A percentile compares a stretch with the other conserved stretches of the same genome.
phyloP scores from a whole-genome alignment of 352 stramenopile genomes.

The Phytophthora boehmeriae region DNA sequence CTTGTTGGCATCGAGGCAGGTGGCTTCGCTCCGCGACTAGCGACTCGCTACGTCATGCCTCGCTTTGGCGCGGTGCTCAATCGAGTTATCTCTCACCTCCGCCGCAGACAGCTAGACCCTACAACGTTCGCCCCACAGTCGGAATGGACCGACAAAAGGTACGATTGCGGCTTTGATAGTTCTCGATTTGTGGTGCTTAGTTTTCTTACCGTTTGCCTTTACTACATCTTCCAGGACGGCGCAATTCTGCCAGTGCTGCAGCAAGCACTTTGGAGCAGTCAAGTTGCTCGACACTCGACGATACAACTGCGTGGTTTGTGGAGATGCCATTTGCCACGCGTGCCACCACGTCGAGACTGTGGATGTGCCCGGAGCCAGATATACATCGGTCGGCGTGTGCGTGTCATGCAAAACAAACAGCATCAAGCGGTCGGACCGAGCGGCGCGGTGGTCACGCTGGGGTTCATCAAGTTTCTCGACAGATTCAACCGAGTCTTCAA shows the following conservation, averaged over 20 bases:
- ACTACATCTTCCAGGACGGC: conserved; percentile 5
- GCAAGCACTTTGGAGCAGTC: conserved; percentile 39
- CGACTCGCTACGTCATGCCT: conserved; percentile 46
- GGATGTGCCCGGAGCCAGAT: conserved; percentile 35
- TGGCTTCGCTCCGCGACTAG: conserved; percentile 35
- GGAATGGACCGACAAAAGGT: conserved; percentile 40
- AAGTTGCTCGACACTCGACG: conserved; percentile 34
- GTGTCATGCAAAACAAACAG: conserved; percentile 33
- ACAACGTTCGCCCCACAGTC: conserved; percentile 38
- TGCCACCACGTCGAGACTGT: conserved; percentile 46
- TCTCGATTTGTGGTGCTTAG: neutral
- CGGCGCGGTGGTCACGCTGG: conserved; percentile 26
- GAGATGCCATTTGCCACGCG: conserved; percentile 52
- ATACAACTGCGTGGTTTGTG: conserved; percentile 59
- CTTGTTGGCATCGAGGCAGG: conserved; percentile 50
- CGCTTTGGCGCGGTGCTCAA: conserved; percentile 42
- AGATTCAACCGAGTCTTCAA: conserved; percentile 25
- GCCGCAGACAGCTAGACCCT: conserved; percentile 31
- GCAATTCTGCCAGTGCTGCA: conserved; percentile 46
- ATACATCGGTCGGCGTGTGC: conserved; percentile 34
- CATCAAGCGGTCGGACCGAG: conserved; percentile 14
- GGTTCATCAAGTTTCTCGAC: conserved; percentile 14
- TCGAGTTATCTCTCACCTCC: conserved; percentile 41
- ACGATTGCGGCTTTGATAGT: neutral
- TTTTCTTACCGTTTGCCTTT: neutral